Percentiles rank a stretch among this genome's conserved stretches.
Conservation (phyloP, 805 yeast genomes). For the Pichia exigua region DNA sequence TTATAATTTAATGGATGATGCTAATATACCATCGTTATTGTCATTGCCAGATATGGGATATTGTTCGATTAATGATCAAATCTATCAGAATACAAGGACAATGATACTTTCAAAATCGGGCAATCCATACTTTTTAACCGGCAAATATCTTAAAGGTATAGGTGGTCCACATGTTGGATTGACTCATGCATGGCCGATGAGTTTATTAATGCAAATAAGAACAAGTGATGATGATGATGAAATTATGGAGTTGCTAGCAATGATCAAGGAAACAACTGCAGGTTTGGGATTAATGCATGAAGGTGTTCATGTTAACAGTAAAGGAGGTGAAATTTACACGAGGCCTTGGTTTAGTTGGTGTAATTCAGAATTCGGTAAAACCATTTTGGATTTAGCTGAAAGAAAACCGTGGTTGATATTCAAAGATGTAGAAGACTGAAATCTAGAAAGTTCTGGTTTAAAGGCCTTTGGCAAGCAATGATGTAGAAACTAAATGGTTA, state of each 20-base stretch:
- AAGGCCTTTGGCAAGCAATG: background rate
- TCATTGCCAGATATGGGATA: slow-evolving; percentile 78
- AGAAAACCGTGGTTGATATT: slow-evolving; percentile 69
- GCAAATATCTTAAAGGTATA: slow-evolving; percentile 60
- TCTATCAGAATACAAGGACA: slow-evolving; percentile 71
- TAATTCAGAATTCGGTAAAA: slow-evolving; percentile 83
- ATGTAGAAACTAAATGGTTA: background rate
- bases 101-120: slow-evolving; percentile 65
- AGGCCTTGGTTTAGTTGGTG: slow-evolving; percentile 95
- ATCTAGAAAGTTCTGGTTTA: no score
- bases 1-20: slow-evolving; percentile 74
- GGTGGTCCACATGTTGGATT: slow-evolving; percentile 92
- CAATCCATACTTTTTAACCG: slow-evolving; percentile 70
- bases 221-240: slow-evolving; percentile 69
- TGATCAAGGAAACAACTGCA: slow-evolving; percentile 55
- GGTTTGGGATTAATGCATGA: slow-evolving; percentile 83
- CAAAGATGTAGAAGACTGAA: slow-evolving; percentile 25
- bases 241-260: slow-evolving; percentile 40
- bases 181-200: slow-evolving; percentile 86
- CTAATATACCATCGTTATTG: slow-evolving; percentile 76
- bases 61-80: slow-evolving; percentile 37
- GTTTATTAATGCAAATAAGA: slow-evolving; percentile 64
- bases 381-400: slow-evolving; percentile 67
- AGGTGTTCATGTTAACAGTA: slow-evolving; percentile 56
- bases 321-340: slow-evolving; percentile 44